Base-by-base conservation (phyloP, 108 stramenopile species). In the Cyclostephanos tholiformis region DNA sequence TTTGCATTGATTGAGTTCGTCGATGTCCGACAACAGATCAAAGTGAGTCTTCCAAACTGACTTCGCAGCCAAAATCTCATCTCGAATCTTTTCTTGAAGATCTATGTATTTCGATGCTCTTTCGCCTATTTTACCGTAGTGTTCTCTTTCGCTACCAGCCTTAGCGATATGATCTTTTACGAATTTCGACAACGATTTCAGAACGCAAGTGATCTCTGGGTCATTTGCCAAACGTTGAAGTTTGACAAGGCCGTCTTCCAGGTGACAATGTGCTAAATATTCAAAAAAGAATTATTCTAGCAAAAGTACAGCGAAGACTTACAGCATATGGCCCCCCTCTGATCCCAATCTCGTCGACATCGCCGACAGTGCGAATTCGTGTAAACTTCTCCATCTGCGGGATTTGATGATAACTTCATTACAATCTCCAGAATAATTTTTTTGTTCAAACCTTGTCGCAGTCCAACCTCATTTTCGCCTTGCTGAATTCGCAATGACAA, bases 1-100 rank as follows among this genome's bases (percentile, higher is more conserved):
- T 62, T 91, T 88, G 56, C 85, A 84, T 44, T 84, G 77, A 49
- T 79, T 75, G 35, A 91, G 50, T 63, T 91, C 90, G 71, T 91
- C 90, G n/a, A 87, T 73, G 51, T 86, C 86, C 61, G 82, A 85
- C 50, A 91, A 61, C 16, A 91, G 51, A 48, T 91, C 86, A 49
- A 91, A 82, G 44, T 88, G 90, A 8, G 84, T 62, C 57, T 82
- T 63, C 90, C 90, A 91, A n/a, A 65, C 52, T 30, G 69, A 46
- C 46, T 73, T 74, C 30, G 88, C 90, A 13, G 76, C 80, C 29
- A 63, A 38, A 19, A 69, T 68, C 77, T 85, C 87, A 12, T 80
- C 69, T 66, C 63, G 68, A 20, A 72, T 48, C 23, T 65, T 71
- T 30, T 84, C 72, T 26, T 84, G 53, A 13, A 87, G 65, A 49